Conservation (phyloP, 768 basidiomycete species). For the Crepidotus variabilis region DNA sequence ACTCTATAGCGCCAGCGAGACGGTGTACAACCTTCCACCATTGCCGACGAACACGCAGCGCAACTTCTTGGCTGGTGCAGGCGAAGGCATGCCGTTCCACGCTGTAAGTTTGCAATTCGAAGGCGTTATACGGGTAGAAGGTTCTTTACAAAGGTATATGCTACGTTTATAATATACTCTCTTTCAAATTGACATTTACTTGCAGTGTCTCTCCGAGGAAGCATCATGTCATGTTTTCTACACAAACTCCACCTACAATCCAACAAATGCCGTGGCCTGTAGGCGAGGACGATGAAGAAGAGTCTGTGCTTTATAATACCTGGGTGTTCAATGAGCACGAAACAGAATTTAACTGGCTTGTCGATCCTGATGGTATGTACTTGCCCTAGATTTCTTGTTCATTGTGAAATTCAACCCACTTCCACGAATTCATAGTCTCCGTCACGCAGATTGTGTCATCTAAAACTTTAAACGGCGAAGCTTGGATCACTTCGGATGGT, state of each 20-base stretch:
- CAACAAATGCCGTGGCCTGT: conserved; percentile 85
- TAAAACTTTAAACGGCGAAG: conserved; percentile 59
- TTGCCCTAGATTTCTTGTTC: background rate
- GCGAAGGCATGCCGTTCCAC: conserved; percentile 72
- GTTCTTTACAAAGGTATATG: conserved; percentile 62
- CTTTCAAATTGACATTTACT: conserved; percentile 7
- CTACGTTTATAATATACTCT: background rate
- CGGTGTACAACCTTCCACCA: conserved; percentile 50
- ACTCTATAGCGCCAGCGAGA: conserved; percentile 50
- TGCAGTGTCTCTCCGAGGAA: conserved; percentile 72
- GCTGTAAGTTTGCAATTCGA: conserved; percentile 71
- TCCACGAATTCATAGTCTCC: conserved; percentile 40
- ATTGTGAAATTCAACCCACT: background rate
- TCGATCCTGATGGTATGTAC: conserved; percentile 63
- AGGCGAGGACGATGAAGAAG: conserved; percentile 33
- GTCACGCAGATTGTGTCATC: conserved; percentile 62
- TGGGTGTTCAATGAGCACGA: conserved; percentile 24
- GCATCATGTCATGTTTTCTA: conserved; percentile 70
- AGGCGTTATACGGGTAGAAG: conserved; percentile 78
- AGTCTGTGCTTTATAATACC: conserved; percentile 46
- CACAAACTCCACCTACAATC: conserved; percentile 66
- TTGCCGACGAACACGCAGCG: conserved; percentile 55
- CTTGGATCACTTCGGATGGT: conserved; percentile 85
- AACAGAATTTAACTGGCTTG: conserved; percentile 71
- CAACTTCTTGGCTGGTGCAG: conserved; percentile 73